Conservation (phyloP, 768 basidiomycete species). For the Collybiopsis luxurians region DNA sequence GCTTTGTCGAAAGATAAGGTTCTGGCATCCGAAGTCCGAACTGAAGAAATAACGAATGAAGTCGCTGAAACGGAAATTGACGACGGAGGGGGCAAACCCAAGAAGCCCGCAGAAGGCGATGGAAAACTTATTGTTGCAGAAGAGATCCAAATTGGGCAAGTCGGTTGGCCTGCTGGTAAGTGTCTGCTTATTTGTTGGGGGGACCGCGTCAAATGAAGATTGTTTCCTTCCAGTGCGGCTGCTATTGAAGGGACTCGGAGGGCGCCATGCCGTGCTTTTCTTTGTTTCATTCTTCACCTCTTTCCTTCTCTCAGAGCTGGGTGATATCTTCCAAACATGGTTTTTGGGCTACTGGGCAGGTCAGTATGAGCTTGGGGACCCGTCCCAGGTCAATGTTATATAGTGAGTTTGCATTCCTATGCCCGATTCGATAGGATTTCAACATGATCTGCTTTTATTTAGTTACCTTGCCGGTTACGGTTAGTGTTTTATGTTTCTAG, state of each 20-base stretch:
- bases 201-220: too few relatives aligned
- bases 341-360: constrained; percentile 43
- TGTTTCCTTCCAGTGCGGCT: constrained; percentile 34
- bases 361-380: constrained; percentile 33
- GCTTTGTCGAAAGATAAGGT: constrained; percentile 40
- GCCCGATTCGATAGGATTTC: constrained; percentile 27
- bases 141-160: constrained; percentile 59
- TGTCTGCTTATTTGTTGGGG: constrained; percentile 5
- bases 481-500: constrained; percentile 30
- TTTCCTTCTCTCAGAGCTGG: constrained; percentile 20
- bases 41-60: constrained; percentile 26
- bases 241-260: constrained; percentile 36
- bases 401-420: constrained; percentile 31
- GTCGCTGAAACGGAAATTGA: constrained; percentile 20
- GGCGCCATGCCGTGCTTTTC: constrained; percentile 30
- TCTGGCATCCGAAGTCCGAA: constrained; percentile 26
- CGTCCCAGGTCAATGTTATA: constrained; percentile 29
- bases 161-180: constrained; percentile 47
- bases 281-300: constrained; percentile 24
- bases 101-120: constrained; percentile 19
- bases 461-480: constrained; percentile 19
- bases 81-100: constrained; percentile 16
- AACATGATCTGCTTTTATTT: constrained; percentile 25
- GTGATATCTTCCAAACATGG: constrained; percentile 34
- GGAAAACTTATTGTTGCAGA: constrained; percentile 67